phyloP scores from a whole-genome alignment of 2,329 filamentous ascomycete species.

The Fusarium sp. region DNA sequence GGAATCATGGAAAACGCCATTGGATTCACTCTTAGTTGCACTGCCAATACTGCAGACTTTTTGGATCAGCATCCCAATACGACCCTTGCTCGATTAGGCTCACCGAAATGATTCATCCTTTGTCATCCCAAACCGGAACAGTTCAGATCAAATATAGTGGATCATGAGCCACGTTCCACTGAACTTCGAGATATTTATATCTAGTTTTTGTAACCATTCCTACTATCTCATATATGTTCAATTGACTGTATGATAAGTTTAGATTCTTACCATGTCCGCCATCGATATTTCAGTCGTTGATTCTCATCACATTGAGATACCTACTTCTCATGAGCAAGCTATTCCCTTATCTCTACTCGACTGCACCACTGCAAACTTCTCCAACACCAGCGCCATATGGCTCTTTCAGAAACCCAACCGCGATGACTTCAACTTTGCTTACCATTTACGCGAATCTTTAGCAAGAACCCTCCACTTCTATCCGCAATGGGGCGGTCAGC shows the following conservation, averaged over 20 bases:
- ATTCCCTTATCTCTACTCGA: slow-evolving; percentile 40
- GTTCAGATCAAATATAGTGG: background rate
- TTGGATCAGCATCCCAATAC: background rate
- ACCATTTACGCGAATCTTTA: slow-evolving; percentile 26
- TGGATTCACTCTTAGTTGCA: rapidly evolving
- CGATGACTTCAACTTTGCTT: background rate
- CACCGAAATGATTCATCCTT: slow-evolving; percentile 1
- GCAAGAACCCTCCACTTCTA: slow-evolving; percentile 27
- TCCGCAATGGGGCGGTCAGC: slow-evolving; percentile 39
- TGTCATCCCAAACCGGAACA: background rate
- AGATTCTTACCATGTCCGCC: background rate
- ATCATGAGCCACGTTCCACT: too few species aligned
- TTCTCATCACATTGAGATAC: background rate
- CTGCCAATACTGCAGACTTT: background rate
- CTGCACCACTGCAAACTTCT: slow-evolving; percentile 41
- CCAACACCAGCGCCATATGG: slow-evolving; percentile 41
- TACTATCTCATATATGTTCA: rapidly evolving
- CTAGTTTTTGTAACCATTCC: too few species aligned
- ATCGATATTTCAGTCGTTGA: slow-evolving; percentile 2
- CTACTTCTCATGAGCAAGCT: slow-evolving; percentile 4
- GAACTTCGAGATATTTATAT: background rate
- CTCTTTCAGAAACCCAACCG: slow-evolving; percentile 25
- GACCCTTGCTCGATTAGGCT: slow-evolving; percentile 3
- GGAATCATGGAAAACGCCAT: background rate
- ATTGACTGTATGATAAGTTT: rapidly evolving